Evolutionary conservation across 2,329 filamentous ascomycete genomes (phyloP).

Genomic region (Cryphonectria nitschkei): DNA sequence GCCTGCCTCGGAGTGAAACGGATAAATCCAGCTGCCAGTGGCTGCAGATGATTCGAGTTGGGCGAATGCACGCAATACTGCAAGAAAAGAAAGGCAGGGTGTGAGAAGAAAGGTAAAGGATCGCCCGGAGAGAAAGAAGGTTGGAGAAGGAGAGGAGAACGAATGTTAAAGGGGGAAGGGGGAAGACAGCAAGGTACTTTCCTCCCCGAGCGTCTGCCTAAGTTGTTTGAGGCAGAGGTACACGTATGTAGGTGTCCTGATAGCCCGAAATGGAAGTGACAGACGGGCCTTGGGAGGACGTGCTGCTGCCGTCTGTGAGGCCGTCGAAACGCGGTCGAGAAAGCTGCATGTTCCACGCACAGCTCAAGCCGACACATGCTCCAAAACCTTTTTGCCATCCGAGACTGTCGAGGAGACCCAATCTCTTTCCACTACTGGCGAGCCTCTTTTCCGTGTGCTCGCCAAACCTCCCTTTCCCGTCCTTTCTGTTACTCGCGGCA

Average conservation of each 20-base stretch:
- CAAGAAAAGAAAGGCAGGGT: not conserved
- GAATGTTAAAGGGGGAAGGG: not conserved
- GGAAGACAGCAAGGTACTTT: not conserved
- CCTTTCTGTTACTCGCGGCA: not conserved
- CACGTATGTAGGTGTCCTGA: not conserved
- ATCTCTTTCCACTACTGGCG: not conserved
- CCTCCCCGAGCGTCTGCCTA: not conserved
- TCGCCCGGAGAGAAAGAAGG: not conserved
- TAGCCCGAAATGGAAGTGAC: conserved; percentile 10
- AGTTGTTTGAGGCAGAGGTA: not conserved
- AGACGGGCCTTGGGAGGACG: conserved; percentile 3
- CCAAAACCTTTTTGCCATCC: not conserved
- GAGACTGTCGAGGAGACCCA: not conserved
- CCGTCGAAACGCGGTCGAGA: not conserved
- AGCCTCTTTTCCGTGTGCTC: not conserved
- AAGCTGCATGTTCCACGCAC: not conserved
- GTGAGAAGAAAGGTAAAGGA: not conserved
- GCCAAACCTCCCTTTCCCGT: not conserved
- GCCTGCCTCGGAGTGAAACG: not conserved
- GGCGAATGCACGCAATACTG: conserved; percentile 11
- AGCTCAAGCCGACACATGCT: not conserved
- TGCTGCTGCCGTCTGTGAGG: conserved; percentile 15
- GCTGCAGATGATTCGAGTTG: conserved; percentile 13
- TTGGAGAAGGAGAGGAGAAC: not conserved
- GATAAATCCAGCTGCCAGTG: not conserved